These are phyloP conservation scores for Ascochyta rabiei DNA, from an alignment of 2,329 filamentous ascomycete genomes.

Conservation along the genomic window DNA sequence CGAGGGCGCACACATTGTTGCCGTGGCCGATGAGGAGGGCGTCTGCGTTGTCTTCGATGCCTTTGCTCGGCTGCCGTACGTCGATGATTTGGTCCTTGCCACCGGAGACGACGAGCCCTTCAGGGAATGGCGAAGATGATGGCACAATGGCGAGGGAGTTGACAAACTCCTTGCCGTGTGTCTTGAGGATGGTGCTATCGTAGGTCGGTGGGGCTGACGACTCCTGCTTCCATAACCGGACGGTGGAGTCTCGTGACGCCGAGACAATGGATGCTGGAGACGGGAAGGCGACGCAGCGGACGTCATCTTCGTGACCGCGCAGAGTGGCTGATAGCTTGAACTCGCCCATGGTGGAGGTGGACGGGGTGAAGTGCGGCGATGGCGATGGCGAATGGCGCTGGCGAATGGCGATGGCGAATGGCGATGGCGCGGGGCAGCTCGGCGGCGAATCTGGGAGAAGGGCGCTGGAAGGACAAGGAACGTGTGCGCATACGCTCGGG, in stretches of 20 bases:
- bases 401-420: too few species aligned
- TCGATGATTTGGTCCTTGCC: constrained; percentile 94
- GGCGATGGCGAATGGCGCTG: constrained; percentile 13
- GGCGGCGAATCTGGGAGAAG: constrained; percentile 19
- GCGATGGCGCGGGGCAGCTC: constrained; percentile 30
- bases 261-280: constrained; percentile 75
- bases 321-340: constrained; percentile 95
- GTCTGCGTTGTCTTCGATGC: constrained; percentile 77
- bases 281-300: constrained; percentile 84
- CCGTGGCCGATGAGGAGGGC: constrained; percentile 84
- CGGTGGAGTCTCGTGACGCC: constrained; percentile 88
- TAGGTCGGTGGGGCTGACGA: constrained; percentile 71
- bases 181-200: constrained; percentile 74
- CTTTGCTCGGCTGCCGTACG: constrained; percentile 73
- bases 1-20: constrained; percentile 86
- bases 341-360: constrained; percentile 65
- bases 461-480: constrained; percentile 15
- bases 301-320: constrained; percentile 90
- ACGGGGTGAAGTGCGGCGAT: neutral
- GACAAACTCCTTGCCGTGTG: constrained; percentile 83
- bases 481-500: constrained; percentile 14
- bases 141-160: constrained; percentile 82
- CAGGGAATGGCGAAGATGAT: constrained; percentile 69
- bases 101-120: constrained; percentile 84
- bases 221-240: constrained; percentile 80